These are phyloP conservation scores for Tulasnella sp. DNA, from an alignment of 768 basidiomycete genomes.

Conservation along the genomic window DNA sequence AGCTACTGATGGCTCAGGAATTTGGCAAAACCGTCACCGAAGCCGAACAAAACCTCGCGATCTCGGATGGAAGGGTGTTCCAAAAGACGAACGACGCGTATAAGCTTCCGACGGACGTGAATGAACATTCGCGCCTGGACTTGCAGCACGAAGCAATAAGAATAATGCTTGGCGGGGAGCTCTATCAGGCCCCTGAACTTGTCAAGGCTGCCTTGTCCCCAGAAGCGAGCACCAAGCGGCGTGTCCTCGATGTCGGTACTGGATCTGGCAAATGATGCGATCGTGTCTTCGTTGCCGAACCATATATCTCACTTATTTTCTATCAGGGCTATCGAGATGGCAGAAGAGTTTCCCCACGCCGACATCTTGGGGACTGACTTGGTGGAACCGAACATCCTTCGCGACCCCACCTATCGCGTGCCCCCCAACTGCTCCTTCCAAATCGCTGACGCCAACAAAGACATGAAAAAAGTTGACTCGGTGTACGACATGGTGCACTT, in stretches of 20 bases:
- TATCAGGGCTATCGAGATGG: not conserved
- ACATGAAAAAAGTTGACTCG: not conserved
- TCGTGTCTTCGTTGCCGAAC: not conserved
- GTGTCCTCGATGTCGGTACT: not conserved
- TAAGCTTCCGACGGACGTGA: not conserved
- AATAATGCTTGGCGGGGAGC: not conserved
- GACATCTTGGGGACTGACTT: not conserved
- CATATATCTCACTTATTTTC: not conserved
- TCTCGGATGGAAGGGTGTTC: not conserved
- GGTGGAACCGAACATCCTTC: not conserved
- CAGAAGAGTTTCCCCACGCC: not conserved
- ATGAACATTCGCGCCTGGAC: not conserved
- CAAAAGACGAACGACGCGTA: not conserved
- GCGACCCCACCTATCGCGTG: not conserved
- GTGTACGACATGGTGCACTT: not conserved
- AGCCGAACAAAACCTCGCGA: not conserved
- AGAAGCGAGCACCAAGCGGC: not conserved
- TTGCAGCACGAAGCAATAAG: not conserved
- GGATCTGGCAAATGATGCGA: not conserved
- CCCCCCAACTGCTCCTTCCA: not conserved
- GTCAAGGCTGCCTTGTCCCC: not conserved
- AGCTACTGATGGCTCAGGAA: not conserved
- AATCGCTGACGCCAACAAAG: not conserved
- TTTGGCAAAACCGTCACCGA: not conserved
- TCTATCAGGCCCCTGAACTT: not conserved